Base-by-base conservation (phyloP, 2,329 filamentous ascomycete genomes). In the Aspergillus felis region DNA sequence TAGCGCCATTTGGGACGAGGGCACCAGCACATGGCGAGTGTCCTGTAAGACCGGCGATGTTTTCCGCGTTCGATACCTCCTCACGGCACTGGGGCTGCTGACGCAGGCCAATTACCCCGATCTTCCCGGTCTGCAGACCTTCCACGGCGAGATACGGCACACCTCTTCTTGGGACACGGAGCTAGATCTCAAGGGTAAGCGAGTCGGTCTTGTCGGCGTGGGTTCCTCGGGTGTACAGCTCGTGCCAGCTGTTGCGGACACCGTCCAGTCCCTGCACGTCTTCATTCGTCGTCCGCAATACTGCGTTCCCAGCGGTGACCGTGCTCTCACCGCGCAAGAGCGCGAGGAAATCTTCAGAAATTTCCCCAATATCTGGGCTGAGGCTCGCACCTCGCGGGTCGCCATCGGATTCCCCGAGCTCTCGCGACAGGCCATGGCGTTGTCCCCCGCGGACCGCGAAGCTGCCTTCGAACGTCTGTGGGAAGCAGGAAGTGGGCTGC, bases 111-210 rank as follows among this genome's bases (percentile, higher is more conserved):
- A 75, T 53, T 81, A 79, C 76, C 83, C 84, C 1, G 74, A 78
- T 20, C 78, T 86, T 24, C 75, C 79, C 0, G 84, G 83, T 0
- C 59, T 81, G 0, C 62, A 77, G 1, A 72, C 70, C n/a, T 87
- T 83, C 71, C 68, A 76, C 50, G 83, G 83, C 8, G 66, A 70
- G 9, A 70, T 84, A 7, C 72, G 84, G 27, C 83, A 87, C 63
- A 81, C 80, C 0, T 78, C 81, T 0, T 69, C 75, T 32, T 87
- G 82, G 82, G 75, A 80, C 7, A 65, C 79, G 9, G 72, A 74
- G 3, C 67, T 80, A 5, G 72, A 81, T 25, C 64, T 82, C 10
- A 63, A 65, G 1, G 76, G 70, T 25, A 80, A 81, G 57, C 72
- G 71, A 5, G 81, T 84, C 8, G 77, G 78, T 4, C 68, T 85